Evolutionary conservation across 2,329 filamentous ascomycete species (phyloP), one percentile per base, ranked within the genome.

Genomic region (Colletotrichum viniferum): DNA sequence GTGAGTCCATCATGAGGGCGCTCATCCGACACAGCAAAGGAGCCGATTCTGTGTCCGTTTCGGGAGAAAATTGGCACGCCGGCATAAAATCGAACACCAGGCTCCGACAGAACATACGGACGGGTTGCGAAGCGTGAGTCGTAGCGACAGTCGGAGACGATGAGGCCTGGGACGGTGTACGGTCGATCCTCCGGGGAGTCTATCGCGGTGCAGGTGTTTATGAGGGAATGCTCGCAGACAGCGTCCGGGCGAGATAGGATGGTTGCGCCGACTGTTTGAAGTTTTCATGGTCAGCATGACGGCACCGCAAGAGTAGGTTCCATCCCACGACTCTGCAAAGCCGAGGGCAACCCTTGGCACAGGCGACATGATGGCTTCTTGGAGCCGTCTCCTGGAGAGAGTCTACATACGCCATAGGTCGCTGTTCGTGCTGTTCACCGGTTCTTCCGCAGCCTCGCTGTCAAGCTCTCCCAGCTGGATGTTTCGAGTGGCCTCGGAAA

Each of bases 61-160:
- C 87, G 87, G 4, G 90, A 91, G 30, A 88, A 87, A 69, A 94
- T 90, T 1, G 92, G 92, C 0, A 93, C 91, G 24, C 82, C 84
- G 7, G 83, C 83, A 62, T 84, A 85, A 76, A 85, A 85, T n/a
- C 83, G 81, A 5, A 85, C 79, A 24, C 79, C 80, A 7, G 80
- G 79, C 38, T 82, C 82, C 18, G 79, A 79, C 1, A 79, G 71
- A 2, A 85, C 83, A 65, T 84, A 85, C 3, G 81, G 76, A 5
- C 83, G 81, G 30, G 72, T 72, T 12, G 80, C 77, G 76, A 85
- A 84, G 26, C 83, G 83, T 5, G 79, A 69, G 60, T 85, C 83
- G 36, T 81, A 69, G 26, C 79, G 77, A 16, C 80, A 82, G 26
- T 84, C 83, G 26, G 78, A 76, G 4, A 84, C 78, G 7, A 84